Percentiles rank a stretch among this genome's conserved stretches.
phyloP scores from a whole-genome alignment of 495 filamentous ascomycete species.

The Tuber borchii region DNA sequence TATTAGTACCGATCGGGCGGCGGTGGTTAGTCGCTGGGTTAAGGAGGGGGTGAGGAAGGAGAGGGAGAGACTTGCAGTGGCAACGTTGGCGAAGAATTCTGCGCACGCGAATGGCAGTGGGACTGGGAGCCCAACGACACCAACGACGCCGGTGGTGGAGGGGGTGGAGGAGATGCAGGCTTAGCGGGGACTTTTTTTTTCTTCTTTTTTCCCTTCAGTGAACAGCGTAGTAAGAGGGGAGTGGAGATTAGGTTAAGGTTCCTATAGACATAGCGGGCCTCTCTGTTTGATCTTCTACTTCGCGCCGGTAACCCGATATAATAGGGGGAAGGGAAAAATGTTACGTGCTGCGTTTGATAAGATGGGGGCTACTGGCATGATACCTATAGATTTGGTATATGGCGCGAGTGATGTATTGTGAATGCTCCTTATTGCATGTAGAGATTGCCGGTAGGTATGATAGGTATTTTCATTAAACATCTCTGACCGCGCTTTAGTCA shows the following conservation, averaged over 20 bases:
- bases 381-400: neutral
- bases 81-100: neutral
- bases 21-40: slow-evolving; percentile 63
- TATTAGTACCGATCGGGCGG: slow-evolving; percentile 61
- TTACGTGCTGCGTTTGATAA: neutral
- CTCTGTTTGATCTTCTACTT: neutral
- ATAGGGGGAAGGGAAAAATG: neutral
- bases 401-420: neutral
- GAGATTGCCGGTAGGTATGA: neutral
- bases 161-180: neutral
- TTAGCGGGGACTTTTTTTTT: neutral
- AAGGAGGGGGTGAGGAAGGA: slow-evolving; percentile 51
- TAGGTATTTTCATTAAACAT: neutral
- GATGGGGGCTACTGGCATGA: neutral
- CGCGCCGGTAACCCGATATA: neutral
- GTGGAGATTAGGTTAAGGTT: neutral
- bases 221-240: neutral
- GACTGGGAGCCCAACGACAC: neutral
- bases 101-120: neutral
- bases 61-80: slow-evolving; percentile 2
- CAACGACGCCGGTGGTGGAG: neutral
- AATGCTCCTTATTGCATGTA: neutral
- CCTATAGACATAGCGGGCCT: neutral
- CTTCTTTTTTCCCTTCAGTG: neutral
- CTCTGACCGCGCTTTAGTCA: neutral